Evolutionary conservation across 345 rosid species (phyloP).

Genomic region (Corymbia maculata): DNA sequence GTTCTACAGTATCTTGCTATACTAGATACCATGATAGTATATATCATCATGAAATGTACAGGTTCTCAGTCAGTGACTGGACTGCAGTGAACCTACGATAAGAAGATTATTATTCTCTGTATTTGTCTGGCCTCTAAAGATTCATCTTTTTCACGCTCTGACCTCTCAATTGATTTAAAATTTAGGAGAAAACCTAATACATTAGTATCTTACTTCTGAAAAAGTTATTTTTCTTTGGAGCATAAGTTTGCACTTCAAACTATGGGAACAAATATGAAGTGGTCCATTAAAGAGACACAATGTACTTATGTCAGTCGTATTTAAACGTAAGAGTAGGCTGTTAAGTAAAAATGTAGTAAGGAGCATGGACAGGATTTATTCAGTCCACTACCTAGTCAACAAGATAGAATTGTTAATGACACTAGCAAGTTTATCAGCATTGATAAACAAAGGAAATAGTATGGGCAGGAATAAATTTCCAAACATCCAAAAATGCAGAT

Average conservation of each 20-base stretch:
- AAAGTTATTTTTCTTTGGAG: neutral
- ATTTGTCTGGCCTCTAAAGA: neutral
- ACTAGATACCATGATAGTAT: neutral
- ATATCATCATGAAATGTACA: neutral
- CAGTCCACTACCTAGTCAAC: neutral
- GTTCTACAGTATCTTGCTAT: neutral
- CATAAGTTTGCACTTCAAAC: neutral
- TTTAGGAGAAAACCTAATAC: neutral
- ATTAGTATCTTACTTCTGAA: neutral
- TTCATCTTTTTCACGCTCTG: neutral
- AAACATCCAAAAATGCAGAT: neutral
- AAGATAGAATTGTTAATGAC: neutral
- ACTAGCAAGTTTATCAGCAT: neutral
- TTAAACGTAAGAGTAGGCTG: neutral
- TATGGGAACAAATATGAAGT: neutral
- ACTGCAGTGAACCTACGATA: neutral
- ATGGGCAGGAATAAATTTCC: neutral
- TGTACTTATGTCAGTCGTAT: neutral
- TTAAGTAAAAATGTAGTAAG: neutral
- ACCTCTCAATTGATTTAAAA: neutral
- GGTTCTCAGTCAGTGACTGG: neutral
- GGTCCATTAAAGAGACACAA: neutral
- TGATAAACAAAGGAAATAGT: neutral
- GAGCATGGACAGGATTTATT: neutral
- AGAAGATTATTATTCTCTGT: neutral